Evolutionary conservation across 129 eudicot genomes (phyloP), one percentile per base, ranked within the genome.

Genomic region (Smallanthus sonchifolius): DNA sequence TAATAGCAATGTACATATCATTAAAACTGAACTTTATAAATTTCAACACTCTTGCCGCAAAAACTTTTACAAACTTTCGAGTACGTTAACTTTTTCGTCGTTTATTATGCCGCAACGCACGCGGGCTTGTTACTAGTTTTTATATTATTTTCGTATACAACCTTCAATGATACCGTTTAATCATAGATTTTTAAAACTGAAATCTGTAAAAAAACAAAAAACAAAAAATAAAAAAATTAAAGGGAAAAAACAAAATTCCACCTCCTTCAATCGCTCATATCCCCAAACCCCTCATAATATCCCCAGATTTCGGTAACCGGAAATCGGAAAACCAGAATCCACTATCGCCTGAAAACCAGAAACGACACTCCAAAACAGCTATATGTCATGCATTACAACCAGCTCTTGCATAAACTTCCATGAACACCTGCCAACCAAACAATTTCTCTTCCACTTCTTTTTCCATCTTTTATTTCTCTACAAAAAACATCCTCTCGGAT

Each of bases 271-370:
- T 17, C 11, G 10, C 20, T 19, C 61, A 62, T 57, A 14, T 13
- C 24, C 55, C 73, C 38, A 68, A 44, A 69, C 34, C 51, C 67
- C 20, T 40, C 4, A 38, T 19, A 39, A 38, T 19, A 39, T 15
- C 14, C 40, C 65, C 39, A 56, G 28, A 57, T 42, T 43, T 43
- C 42, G 48, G 17, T 5, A 44, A 61, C 9, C 70, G 70, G 61
- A 61, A 61, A 61, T 28, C 70, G 62, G 48, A 44, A 74, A 61
- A 74, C 70, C 69, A 74, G 60, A 74, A 61, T 35, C 47, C 69
- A 45, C 30, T 32, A 59, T 16, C 47, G 42, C 48, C 70, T 74
- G 78, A 74, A 73, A 73, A 73, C 56, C 68, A 45, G 40, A 74
- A 36, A 49, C 61, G 4, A 51, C 75, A 15, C 63, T 35, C 15